phyloP scores from a whole-genome alignment of 352 stramenopile species.

The Pythium phragmitis region DNA sequence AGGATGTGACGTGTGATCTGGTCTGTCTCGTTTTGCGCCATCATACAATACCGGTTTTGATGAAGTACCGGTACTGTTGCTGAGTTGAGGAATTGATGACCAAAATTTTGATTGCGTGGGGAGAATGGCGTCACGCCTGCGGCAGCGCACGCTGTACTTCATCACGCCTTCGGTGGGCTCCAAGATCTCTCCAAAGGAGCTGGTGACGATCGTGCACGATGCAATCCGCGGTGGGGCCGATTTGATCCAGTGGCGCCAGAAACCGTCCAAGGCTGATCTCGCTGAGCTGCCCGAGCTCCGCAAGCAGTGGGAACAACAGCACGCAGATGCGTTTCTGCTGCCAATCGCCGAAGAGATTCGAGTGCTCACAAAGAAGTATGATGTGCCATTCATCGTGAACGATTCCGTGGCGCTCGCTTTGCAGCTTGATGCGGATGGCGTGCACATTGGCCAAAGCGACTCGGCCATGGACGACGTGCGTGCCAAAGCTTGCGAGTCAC shows the following conservation, averaged over 20 bases:
- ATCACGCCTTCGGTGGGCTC: slow-evolving; percentile 50
- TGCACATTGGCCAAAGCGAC: slow-evolving; percentile 58
- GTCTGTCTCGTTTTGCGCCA: slow-evolving; percentile 6
- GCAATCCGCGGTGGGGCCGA: slow-evolving; percentile 46
- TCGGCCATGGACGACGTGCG: slow-evolving; percentile 24
- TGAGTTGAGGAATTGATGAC: neutral
- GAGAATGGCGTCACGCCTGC: slow-evolving; percentile 17
- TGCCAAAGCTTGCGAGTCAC: neutral
- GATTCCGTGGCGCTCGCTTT: slow-evolving; percentile 51
- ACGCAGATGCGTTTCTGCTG: slow-evolving; percentile 33
- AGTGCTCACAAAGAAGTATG: slow-evolving; percentile 32
- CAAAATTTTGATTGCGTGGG: neutral
- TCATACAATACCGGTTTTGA: neutral
- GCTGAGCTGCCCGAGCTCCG: slow-evolving; percentile 27
- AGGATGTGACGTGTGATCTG: neutral
- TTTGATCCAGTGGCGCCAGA: slow-evolving; percentile 57
- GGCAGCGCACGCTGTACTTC: slow-evolving; percentile 50
- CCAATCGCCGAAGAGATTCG: slow-evolving; percentile 39
- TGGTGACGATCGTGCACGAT: slow-evolving; percentile 39
- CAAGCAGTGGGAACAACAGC: slow-evolving; percentile 26
- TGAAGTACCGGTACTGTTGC: neutral
- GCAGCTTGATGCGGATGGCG: slow-evolving; percentile 43
- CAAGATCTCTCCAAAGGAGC: slow-evolving; percentile 25
- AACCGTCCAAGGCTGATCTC: slow-evolving; percentile 38
- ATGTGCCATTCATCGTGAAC: slow-evolving; percentile 56